Conservation (phyloP, 495 filamentous ascomycete genomes). For the Penicillium verhagenii region DNA sequence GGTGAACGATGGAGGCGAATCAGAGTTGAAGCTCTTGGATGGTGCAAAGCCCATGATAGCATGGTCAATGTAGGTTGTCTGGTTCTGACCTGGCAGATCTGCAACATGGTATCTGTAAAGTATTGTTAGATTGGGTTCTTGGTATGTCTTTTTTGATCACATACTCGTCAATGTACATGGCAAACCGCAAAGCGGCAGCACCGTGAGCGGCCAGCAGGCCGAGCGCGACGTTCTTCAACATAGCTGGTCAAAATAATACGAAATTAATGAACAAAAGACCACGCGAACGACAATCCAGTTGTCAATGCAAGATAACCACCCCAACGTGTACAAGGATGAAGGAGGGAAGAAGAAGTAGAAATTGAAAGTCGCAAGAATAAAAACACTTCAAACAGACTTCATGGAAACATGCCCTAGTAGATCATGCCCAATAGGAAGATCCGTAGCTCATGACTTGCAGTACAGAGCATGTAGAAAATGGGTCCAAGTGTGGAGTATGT, state of each 20-base stretch:
- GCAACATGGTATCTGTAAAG: conserved; percentile 29
- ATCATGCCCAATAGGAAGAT: neutral
- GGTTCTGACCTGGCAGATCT: conserved; percentile 24
- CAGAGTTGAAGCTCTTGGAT: conserved; percentile 58
- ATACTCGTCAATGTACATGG: conserved; percentile 45
- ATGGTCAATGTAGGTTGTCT: conserved; percentile 44
- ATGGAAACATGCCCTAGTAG: neutral
- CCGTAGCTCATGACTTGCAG: neutral
- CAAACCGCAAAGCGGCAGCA: conserved; percentile 30
- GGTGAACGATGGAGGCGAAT: conserved; percentile 42
- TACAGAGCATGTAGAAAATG: conserved; percentile 1
- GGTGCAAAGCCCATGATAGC: conserved; percentile 69
- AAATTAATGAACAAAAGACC: neutral
- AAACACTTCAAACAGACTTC: neutral
- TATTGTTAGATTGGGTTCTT: neutral
- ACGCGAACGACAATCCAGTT: neutral
- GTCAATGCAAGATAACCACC: neutral
- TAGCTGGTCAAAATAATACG: conserved; percentile 7
- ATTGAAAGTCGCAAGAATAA: neutral
- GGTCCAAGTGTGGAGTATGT: neutral
- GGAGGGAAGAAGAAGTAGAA: neutral
- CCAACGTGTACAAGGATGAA: neutral
- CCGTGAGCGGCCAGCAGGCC: conserved; percentile 35
- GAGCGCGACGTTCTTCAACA: conserved; percentile 31
- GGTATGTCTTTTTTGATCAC: neutral